These are phyloP conservation scores for Phalaenopsis aphrodite DNA, from an alignment of 106 monocot genomes.

Conservation along the genomic window DNA sequence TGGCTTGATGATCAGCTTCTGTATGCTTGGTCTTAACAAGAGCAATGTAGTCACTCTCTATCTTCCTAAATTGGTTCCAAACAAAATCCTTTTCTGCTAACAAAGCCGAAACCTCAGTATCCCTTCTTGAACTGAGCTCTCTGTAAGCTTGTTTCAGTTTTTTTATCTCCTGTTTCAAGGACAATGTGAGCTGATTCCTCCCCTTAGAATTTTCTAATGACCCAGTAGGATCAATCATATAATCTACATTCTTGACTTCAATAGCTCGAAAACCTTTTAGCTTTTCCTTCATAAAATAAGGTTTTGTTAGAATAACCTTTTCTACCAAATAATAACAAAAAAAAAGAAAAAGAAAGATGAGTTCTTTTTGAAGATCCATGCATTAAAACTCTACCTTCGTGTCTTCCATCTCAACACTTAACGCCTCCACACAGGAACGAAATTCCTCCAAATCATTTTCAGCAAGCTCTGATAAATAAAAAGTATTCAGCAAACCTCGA, in stretches of 20 bases:
- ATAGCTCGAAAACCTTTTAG: conserved; percentile 14
- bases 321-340: not conserved
- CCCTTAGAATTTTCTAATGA: not conserved
- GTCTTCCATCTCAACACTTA: conserved; percentile 15
- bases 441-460: conserved; percentile 49
- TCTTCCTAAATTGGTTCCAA: conserved; percentile 71
- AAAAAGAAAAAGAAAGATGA: not conserved
- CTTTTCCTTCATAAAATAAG: conserved; percentile 22
- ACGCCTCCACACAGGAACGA: conserved; percentile 22
- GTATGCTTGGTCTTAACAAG: conserved; percentile 33
- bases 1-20: conserved; percentile 42
- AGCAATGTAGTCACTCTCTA: conserved; percentile 44
- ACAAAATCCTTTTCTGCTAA: conserved; percentile 76
- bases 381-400: conserved; percentile 26
- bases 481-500: conserved; percentile 1
- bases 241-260: conserved; percentile 10
- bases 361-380: not conserved
- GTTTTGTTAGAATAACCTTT: not conserved
- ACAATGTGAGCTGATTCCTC: not conserved
- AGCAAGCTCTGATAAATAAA: conserved; percentile 35
- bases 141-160: conserved; percentile 46
- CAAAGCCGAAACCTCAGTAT: conserved; percentile 52
- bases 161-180: conserved; percentile 31
- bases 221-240: not conserved
- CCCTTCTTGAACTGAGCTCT: conserved; percentile 36